Percentiles rank a stretch among this genome's conserved stretches.
phyloP scores from a whole-genome alignment of 495 filamentous ascomycete genomes.

The Tricharina praecox region DNA sequence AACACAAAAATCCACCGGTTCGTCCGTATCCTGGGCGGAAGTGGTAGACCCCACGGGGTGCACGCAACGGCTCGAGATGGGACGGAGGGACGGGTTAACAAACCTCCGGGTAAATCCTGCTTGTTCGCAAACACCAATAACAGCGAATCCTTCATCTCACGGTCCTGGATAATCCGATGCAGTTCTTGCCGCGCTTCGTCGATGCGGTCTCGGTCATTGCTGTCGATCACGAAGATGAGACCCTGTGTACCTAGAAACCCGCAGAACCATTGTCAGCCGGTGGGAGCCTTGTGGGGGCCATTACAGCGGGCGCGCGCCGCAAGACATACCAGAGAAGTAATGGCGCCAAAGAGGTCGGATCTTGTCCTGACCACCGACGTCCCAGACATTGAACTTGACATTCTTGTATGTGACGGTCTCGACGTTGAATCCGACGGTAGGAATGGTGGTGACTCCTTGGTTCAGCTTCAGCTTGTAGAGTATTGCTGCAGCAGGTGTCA shows the following conservation, averaged over 20 bases:
- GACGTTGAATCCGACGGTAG: constrained; percentile 97
- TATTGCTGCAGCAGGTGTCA: constrained; percentile 41
- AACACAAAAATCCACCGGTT: constrained; percentile 3
- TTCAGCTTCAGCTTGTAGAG: constrained; percentile 99
- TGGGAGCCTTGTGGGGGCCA: no score
- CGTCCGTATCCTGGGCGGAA: no score
- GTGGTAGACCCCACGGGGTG: no score
- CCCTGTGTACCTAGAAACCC: constrained; percentile 92
- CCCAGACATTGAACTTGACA: constrained; percentile 99
- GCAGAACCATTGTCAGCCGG: no score
- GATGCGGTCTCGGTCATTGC: constrained; percentile 67
- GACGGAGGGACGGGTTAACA: no score
- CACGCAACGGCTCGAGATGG: not conserved
- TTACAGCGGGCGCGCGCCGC: no score
- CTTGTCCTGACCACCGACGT: constrained; percentile 98
- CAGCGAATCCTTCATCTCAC: constrained; percentile 94
- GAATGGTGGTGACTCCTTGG: constrained; percentile 96
- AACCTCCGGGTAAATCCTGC: constrained; percentile 80
- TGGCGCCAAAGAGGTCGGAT: constrained; percentile 95
- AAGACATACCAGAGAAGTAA: constrained; percentile 74
- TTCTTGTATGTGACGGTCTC: constrained; percentile 99
- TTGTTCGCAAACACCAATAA: constrained; percentile 96
- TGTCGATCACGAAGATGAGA: constrained; percentile 94
- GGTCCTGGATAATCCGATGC: constrained; percentile 87
- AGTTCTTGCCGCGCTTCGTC: constrained; percentile 81